phyloP scores from a whole-genome alignment of 176 grass and related monocot genomes.

The Oryza longistaminata region DNA sequence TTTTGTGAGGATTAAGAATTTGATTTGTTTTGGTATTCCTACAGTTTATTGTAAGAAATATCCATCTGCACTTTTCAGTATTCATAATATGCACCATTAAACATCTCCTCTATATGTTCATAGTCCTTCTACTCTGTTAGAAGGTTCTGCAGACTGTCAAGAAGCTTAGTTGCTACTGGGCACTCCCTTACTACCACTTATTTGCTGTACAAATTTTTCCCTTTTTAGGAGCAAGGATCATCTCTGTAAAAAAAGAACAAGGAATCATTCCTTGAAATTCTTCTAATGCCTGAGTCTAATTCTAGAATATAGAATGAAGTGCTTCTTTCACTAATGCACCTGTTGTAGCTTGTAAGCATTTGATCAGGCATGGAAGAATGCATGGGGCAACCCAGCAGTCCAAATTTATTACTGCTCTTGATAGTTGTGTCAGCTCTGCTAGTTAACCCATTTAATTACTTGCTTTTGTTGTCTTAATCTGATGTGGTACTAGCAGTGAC shows the following conservation, averaged over 20 bases:
- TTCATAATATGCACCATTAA: background rate
- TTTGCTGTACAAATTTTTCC: background rate
- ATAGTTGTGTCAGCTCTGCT: background rate
- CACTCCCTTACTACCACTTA: background rate
- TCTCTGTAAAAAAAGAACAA: too few relatives aligned
- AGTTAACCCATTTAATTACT: constrained; percentile 36
- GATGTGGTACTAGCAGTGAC: constrained; percentile 31
- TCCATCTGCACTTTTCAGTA: background rate
- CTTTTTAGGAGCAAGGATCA: background rate
- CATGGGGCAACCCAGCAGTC: background rate
- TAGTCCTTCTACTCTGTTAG: background rate
- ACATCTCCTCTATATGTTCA: background rate
- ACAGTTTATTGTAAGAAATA: background rate
- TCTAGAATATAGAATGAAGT: background rate
- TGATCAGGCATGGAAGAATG: too few relatives aligned
- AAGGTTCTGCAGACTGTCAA: background rate
- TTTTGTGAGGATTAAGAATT: background rate
- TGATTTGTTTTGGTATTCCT: background rate
- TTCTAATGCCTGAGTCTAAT: background rate
- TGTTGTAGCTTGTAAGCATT: constrained; percentile 12
- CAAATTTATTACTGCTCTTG: constrained; percentile 23
- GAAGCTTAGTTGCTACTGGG: background rate
- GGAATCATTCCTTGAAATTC: background rate
- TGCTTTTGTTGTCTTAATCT: constrained; percentile 21
- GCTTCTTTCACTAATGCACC: background rate